A percentile compares a stretch with the other conserved stretches of the same genome.
Conservation (phyloP, 1,139 yeast genomes). For the Saccharomyces hybrid region DNA sequence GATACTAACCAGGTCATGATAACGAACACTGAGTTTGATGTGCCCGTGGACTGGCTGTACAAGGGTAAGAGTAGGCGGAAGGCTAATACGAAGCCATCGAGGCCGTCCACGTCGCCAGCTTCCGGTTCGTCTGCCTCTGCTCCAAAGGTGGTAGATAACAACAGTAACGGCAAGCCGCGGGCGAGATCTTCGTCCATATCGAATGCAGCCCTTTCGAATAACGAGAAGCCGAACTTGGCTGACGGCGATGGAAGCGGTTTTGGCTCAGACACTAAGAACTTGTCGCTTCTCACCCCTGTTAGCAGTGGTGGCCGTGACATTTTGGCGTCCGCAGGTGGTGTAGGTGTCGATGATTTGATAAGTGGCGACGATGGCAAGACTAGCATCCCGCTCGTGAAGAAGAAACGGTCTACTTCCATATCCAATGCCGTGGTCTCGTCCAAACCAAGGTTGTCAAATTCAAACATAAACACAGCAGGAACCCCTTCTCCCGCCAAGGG, state of each 20-base stretch:
- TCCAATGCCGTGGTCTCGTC: not conserved
- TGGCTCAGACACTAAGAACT: not conserved
- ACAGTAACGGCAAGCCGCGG: constrained; percentile 2
- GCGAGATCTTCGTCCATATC: constrained; percentile 9
- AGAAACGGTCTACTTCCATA: constrained; percentile 4
- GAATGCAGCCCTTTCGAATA: constrained; percentile 7
- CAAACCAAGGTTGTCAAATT: not conserved
- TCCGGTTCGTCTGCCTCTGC: not conserved
- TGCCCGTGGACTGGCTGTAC: constrained; percentile 31
- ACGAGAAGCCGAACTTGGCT: not conserved
- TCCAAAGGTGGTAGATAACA: not conserved
- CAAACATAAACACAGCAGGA: not conserved
- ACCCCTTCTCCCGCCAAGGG: not conserved
- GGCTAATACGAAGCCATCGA: constrained; percentile 1
- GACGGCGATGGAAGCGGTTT: not conserved
- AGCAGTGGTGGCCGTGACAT: not conserved
- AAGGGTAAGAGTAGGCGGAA: constrained; percentile 17
- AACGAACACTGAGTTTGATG: constrained; percentile 21
- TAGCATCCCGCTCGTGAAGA: not conserved
- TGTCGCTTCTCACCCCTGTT: not conserved
- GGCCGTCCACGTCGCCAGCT: not conserved
- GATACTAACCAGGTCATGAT: not conserved
- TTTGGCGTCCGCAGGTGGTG: not conserved
- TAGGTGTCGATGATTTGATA: not conserved
- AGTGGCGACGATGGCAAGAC: not conserved